Evolutionary conservation across 2,329 filamentous ascomycete species (phyloP).

Genomic region (Magnaporthiopsis incrustans): DNA sequence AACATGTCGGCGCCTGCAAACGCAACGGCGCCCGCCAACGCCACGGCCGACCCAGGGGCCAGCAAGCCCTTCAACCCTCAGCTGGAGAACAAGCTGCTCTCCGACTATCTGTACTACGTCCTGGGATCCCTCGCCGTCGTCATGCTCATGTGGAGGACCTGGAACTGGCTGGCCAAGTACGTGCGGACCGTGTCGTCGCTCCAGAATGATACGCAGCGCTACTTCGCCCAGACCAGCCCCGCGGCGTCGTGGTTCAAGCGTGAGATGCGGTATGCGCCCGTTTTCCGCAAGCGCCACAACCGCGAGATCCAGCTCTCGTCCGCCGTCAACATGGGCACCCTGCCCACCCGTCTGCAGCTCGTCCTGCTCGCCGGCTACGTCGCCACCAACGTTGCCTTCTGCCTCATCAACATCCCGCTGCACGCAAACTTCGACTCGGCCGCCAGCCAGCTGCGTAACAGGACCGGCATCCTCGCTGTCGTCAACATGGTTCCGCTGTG

Average conservation of each 20-base stretch:
- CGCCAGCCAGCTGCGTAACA: slow-evolving; percentile 50
- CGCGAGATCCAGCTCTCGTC: slow-evolving; percentile 55
- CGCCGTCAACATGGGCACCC: slow-evolving; percentile 56
- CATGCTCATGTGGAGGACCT: slow-evolving; percentile 60
- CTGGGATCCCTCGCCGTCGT: slow-evolving; percentile 55
- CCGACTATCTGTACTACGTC: slow-evolving; percentile 53
- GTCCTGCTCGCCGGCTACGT: slow-evolving; percentile 61
- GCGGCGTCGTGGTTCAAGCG: slow-evolving; percentile 56
- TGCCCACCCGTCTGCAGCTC: slow-evolving; percentile 72
- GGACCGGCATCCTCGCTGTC: slow-evolving; percentile 60
- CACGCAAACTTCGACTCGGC: slow-evolving; percentile 34
- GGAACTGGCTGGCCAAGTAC: slow-evolving; percentile 54
- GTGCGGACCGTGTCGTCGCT: slow-evolving; percentile 68
- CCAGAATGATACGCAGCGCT: slow-evolving; percentile 70
- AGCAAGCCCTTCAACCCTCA: slow-evolving; percentile 23
- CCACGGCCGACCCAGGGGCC: slow-evolving; percentile 12
- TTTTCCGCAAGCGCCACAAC: slow-evolving; percentile 71
- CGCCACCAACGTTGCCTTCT: slow-evolving; percentile 70
- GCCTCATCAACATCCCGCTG: slow-evolving; percentile 58
- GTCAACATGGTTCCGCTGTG: slow-evolving; percentile 76
- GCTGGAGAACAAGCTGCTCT: slow-evolving; percentile 45
- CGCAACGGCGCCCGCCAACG: slow-evolving; percentile 10
- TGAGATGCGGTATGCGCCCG: slow-evolving; percentile 60
- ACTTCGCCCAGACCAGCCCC: slow-evolving; percentile 56
- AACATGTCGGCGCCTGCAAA: background rate